Evolutionary conservation across 768 basidiomycete genomes (phyloP).

Genomic region (Clathrus columnatus): DNA sequence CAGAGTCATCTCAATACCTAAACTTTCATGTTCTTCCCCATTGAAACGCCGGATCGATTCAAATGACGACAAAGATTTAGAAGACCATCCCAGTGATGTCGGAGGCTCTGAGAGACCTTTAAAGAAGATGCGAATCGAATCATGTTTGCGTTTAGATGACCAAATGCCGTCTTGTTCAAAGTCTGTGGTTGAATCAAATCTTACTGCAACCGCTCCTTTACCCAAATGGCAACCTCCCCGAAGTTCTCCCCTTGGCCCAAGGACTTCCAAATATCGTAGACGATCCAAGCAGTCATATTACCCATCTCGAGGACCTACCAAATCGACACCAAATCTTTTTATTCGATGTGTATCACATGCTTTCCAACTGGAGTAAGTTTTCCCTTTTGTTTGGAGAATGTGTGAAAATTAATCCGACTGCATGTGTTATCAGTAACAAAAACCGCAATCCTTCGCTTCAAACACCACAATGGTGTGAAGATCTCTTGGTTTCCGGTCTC

Average conservation of each 20-base stretch:
- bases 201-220: neutral
- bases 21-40: neutral
- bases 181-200: neutral
- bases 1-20: neutral
- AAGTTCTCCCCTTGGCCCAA: conserved; percentile 5
- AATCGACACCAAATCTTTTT: neutral
- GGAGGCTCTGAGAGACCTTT: neutral
- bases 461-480: conserved; percentile 5
- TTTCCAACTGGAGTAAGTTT: neutral
- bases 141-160: neutral
- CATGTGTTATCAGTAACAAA: neutral
- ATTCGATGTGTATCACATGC: neutral
- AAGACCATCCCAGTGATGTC: neutral
- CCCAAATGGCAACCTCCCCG: conserved; percentile 5
- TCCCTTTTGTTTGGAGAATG: neutral
- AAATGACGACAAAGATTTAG: neutral
- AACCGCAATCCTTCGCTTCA: neutral
- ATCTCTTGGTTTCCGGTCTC: neutral
- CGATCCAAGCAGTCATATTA: neutral
- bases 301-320: neutral
- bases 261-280: conserved; percentile 1
- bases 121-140: neutral
- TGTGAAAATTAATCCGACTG: neutral
- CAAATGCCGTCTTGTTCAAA: neutral
- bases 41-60: neutral